A percentile compares a stretch with the other conserved stretches of the same genome.
Evolutionary conservation across 176 grass and related monocot species (phyloP).

Genomic region (Triticum urartu): DNA sequence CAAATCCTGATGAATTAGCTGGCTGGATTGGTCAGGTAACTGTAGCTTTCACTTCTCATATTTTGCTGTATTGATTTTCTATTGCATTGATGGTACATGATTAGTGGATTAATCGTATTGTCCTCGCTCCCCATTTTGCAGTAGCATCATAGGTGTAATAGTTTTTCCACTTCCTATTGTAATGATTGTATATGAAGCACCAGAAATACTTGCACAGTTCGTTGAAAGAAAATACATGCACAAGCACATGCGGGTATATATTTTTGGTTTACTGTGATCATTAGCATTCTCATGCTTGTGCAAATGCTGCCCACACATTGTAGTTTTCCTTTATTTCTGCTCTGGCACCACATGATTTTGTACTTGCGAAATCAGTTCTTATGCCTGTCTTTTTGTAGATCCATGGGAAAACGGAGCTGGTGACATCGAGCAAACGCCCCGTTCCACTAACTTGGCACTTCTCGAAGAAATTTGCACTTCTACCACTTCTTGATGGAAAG

Average conservation of each 20-base stretch:
- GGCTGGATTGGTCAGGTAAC: constrained; percentile 96
- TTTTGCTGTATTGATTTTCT: constrained; percentile 12
- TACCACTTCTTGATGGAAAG: constrained; percentile 82
- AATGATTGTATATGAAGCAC: not conserved
- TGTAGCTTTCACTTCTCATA: constrained; percentile 8
- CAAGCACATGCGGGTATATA: not conserved
- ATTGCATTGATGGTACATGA: constrained; percentile 28
- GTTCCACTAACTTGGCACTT: constrained; percentile 99
- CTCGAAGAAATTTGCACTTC: constrained; percentile 73
- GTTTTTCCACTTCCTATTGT: constrained; percentile 18
- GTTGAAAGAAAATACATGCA: not conserved
- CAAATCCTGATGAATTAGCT: constrained; percentile 97
- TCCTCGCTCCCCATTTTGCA: not conserved
- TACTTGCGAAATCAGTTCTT: constrained; percentile 28
- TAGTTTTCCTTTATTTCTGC: constrained; percentile 22
- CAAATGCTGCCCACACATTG: constrained; percentile 9
- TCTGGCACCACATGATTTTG: not conserved
- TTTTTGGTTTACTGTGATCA: not conserved
- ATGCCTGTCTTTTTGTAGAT: constrained; percentile 57
- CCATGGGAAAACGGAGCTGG: constrained; percentile 89
- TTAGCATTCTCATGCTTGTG: constrained; percentile 11
- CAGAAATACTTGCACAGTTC: not conserved
- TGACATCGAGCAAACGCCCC: constrained; percentile 88
- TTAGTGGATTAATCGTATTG: constrained; percentile 7
- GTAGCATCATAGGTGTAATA: constrained; percentile 10